Evolutionary conservation across 805 yeast genomes (phyloP), one percentile per base, ranked within the genome.

Genomic region (Dipodascopsis tothii): DNA sequence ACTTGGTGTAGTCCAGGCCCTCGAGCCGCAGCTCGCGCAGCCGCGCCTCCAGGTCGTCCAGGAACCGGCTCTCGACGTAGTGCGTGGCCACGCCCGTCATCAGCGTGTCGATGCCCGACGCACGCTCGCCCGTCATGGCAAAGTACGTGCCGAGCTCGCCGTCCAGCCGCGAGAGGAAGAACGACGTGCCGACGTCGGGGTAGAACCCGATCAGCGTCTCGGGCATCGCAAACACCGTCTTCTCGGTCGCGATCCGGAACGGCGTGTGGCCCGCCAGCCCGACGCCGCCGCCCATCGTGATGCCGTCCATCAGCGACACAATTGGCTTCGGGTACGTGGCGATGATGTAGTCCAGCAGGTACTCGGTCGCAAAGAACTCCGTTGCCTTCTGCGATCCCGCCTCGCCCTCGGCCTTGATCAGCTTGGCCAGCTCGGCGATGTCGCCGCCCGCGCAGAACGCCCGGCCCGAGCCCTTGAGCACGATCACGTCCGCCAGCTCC

Each of bases 391-490:
- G 60, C 1, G 72, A 63, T 20, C 77, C 60, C 11, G 73, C 75
- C 1, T 62, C 54, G 20, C 67, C 11, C 44, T 37, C 21, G 40
- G 7, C 39, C 33, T 33, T 35, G 35, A 33, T 25, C 67, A 14
- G 58, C 35, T 4, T 58, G 56, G 19, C 55, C 55, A 35, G 56
- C 9, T 25, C 43, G 6, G 54, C 80, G 35, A 90, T 95, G 62
- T 90, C 98, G 22, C 97, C 98, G 39, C 98, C 98, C 25, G 97
- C 94, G 64, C 96, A 86, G 48, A 90, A 78, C 1, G 95, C 80
- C 59, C 77, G 78, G 41, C 68, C 69, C 22, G 73, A 74, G 25
- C 90, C 81, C 44, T 77, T 79, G 50, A 90, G 68, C 35, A 92
- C 70, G 32, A 90, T 66, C 44, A 84, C 59, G 50, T 80, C 77